A percentile compares a stretch with the other conserved stretches of the same genome.
phyloP scores from a whole-genome alignment of 768 basidiomycete species.

The Serendipita sp. region DNA sequence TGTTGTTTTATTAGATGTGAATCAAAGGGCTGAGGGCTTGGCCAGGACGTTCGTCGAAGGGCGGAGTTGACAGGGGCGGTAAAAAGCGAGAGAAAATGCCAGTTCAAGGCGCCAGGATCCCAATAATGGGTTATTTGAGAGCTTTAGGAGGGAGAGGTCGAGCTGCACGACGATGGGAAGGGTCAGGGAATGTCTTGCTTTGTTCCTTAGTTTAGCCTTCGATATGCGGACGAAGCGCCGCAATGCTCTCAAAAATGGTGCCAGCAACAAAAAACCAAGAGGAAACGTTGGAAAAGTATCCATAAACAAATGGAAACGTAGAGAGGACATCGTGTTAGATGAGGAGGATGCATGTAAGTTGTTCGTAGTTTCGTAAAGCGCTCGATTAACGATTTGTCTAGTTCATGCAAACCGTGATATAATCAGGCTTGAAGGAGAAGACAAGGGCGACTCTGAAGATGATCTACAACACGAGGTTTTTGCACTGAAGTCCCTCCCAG shows the following conservation, averaged over 20 bases:
- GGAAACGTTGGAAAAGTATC: background rate
- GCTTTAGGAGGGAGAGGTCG: background rate
- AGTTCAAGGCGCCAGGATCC: constrained; percentile 4
- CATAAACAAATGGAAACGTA: constrained; percentile 50
- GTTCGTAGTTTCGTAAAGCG: background rate
- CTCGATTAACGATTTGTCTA: constrained; percentile 16
- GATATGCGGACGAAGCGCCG: constrained; percentile 2
- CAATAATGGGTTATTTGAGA: background rate
- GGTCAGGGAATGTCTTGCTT: background rate
- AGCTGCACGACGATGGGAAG: background rate
- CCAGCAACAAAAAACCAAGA: background rate
- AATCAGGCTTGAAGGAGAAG: constrained; percentile 56
- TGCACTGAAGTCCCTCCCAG: constrained; percentile 42
- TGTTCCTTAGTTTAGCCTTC: background rate
- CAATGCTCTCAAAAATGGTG: background rate
- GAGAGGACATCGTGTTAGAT: constrained; percentile 54
- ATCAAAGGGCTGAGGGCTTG: background rate
- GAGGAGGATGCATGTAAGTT: constrained; percentile 64
- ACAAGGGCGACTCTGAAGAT: constrained; percentile 31
- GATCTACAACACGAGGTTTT: constrained; percentile 74
- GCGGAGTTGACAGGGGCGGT: background rate
- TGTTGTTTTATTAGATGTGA: background rate
- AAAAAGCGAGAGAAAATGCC: constrained; percentile 5
- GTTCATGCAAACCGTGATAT: constrained; percentile 62
- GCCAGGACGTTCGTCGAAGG: background rate